Conservation (phyloP, 2,329 filamentous ascomycete genomes). For the Aspergillus sp. region DNA sequence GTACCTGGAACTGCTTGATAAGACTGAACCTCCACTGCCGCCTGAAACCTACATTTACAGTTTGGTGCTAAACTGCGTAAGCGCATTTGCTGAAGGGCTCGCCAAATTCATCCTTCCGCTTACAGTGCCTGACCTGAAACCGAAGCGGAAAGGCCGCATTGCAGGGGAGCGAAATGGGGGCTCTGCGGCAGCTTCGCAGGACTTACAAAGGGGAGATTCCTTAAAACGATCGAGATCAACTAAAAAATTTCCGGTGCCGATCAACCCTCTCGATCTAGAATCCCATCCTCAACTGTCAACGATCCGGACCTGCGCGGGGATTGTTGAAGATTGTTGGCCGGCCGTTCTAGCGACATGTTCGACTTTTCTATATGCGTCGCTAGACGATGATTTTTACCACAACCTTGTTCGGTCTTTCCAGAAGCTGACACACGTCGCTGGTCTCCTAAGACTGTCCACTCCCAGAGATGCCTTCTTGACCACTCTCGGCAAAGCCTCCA, state of each 20-base stretch:
- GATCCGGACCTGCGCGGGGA: slow-evolving; percentile 73
- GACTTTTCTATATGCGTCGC: slow-evolving; percentile 85
- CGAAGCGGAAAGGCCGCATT: slow-evolving; percentile 46
- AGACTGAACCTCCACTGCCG: slow-evolving; percentile 75
- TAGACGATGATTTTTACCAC: slow-evolving; percentile 94
- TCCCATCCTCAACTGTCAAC: slow-evolving; percentile 70
- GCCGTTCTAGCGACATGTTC: slow-evolving; percentile 93
- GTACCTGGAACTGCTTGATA: slow-evolving; percentile 93
- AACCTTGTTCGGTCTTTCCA: slow-evolving; percentile 89
- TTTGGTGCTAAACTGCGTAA: slow-evolving; percentile 83
- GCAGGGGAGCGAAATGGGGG: slow-evolving; percentile 39
- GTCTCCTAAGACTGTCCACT: slow-evolving; percentile 77
- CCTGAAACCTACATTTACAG: slow-evolving; percentile 95
- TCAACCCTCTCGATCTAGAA: slow-evolving; percentile 77
- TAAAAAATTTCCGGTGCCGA: slow-evolving; percentile 50
- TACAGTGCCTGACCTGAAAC: slow-evolving; percentile 72
- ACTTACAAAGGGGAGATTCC: slow-evolving; percentile 32
- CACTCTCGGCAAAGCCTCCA: slow-evolving; percentile 87
- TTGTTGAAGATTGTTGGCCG: slow-evolving; percentile 93
- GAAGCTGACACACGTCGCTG: slow-evolving; percentile 91
- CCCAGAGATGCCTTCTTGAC: slow-evolving; percentile 93
- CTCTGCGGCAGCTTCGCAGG: slow-evolving; percentile 26
- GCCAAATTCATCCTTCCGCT: slow-evolving; percentile 91
- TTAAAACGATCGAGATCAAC: slow-evolving; percentile 23
- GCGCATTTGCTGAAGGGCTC: slow-evolving; percentile 83